Conservation (phyloP, 1,139 yeast genomes). For the Pichia norvegensis region DNA sequence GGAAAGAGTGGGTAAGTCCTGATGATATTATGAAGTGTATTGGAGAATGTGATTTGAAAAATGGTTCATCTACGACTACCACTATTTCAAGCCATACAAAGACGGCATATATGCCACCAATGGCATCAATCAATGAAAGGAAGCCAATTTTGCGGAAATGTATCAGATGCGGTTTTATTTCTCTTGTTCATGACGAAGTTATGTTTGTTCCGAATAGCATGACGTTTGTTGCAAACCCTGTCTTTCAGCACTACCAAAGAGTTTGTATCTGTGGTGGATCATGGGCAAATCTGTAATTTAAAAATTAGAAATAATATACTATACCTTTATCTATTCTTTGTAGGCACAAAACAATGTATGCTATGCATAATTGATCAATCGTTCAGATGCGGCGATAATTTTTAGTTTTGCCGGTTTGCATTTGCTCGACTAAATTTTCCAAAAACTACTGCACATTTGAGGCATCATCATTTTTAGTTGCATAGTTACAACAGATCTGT, state of each 20-base stretch:
- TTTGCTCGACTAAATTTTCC: too few relatives aligned
- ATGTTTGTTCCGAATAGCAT: slow-evolving; percentile 21
- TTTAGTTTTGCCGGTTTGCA: too few relatives aligned
- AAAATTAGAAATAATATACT: too few relatives aligned
- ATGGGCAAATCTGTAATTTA: slow-evolving; percentile 41
- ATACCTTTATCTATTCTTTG: too few relatives aligned
- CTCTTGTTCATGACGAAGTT: slow-evolving; percentile 40
- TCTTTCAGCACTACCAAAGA: slow-evolving; percentile 43
- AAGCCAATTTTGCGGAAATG: slow-evolving; percentile 39
- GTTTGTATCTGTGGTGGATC: slow-evolving; percentile 77
- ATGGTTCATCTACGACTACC: slow-evolving; percentile 3
- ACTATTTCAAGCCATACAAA: slow-evolving; percentile 37
- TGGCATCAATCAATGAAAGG: slow-evolving; percentile 14
- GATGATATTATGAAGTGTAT: slow-evolving; percentile 18
- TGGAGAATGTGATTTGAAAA: slow-evolving; percentile 3
- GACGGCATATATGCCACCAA: slow-evolving; percentile 28
- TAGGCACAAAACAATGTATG: too few relatives aligned
- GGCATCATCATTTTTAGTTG: too few relatives aligned
- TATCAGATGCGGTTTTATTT: slow-evolving; percentile 59
- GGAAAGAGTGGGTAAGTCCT: slow-evolving; percentile 25
- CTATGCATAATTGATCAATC: too few relatives aligned
- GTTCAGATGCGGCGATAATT: too few relatives aligned
- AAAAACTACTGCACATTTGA: too few relatives aligned
- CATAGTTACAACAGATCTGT: too few relatives aligned
- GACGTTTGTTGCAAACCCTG: slow-evolving; percentile 25